Evolutionary conservation across 2,329 filamentous ascomycete species (phyloP), one percentile per base, ranked within the genome.

Genomic region (Eurotiales sp.): DNA sequence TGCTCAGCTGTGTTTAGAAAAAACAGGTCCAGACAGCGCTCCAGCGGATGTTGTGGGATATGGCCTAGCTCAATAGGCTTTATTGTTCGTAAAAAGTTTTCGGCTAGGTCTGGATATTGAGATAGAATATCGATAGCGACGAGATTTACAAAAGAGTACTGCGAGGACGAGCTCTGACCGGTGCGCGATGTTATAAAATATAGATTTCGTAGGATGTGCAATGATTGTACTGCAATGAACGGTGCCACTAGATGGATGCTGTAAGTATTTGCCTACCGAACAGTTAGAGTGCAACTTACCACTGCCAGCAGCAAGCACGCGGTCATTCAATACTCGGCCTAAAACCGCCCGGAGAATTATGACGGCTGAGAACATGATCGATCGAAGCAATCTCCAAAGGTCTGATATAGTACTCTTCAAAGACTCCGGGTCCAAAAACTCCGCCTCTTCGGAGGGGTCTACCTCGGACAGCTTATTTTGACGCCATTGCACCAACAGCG

Each of bases 1-100:
- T 95, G 88, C 66, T 96, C 91, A 2, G 88, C 85, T 0, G 86
- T 82, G 63, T 95, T 93, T 56, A 96, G 80, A 70, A 95, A 95
- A 73, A 89, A 96, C 14, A 95, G 79, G 64, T 93, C 87, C n/a
- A 92, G 74, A 15, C 81, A 85, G 52, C 87, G 79, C 58, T 89
- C 82, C 2, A 90, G 73, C 4, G 86, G 83, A 56, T 86, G 80
- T 5, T 73, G 70, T 0, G 86, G 81, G 27, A 87, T 82, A 34
- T 75, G 69, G 36, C 80, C 77, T 15, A 78, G 65, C 52, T 79
- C 72, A 37, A 69, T 68, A 5, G 82, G 82, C 52, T 79, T 77
- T 45, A 86, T 85, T 17, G 80, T 78, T 55, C 77, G 74, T 21
- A 95, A 72, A 59, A 95, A 88, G 17, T 79, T 75, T 54, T 85